Evolutionary conservation across 495 filamentous ascomycete species (phyloP).

Genomic region (Trichoderma virens): DNA sequence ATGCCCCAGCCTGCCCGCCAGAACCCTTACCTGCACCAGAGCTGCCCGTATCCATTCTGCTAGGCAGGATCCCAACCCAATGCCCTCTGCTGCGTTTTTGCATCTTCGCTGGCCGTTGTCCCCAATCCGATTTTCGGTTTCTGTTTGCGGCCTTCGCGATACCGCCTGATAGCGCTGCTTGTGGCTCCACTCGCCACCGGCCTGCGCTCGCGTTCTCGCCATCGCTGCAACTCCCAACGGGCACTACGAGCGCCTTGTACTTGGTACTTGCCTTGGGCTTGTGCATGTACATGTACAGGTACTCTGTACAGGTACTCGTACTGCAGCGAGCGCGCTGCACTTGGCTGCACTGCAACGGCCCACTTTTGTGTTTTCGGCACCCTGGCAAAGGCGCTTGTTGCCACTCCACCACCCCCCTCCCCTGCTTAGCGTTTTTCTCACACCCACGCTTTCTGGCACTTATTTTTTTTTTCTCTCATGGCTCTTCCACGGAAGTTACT

Average conservation of each 20-base stretch:
- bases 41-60: neutral
- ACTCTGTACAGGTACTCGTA: neutral
- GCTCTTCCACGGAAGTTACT: neutral
- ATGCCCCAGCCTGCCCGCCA: conserved; percentile 1
- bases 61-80: neutral
- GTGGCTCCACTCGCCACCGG: neutral
- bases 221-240: neutral
- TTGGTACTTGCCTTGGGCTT: neutral
- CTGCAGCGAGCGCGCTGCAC: neutral
- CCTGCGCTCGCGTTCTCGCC: neutral
- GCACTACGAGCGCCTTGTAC: neutral
- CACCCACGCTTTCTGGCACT: neutral
- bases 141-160: conserved; percentile 4
- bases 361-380: neutral
- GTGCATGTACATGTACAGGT: neutral
- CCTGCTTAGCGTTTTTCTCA: conserved; percentile 4
- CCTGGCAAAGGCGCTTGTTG: neutral
- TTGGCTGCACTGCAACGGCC: neutral
- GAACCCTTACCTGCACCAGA: neutral
- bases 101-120: neutral
- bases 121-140: neutral
- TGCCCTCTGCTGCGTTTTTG: neutral
- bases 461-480: neutral
- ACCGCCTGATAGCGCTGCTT: neutral
- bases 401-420: conserved; percentile 6